Evolutionary conservation across 2,329 filamentous ascomycete genomes (phyloP), one percentile per base, ranked within the genome.

Genomic region (Monosporascus sp.): DNA sequence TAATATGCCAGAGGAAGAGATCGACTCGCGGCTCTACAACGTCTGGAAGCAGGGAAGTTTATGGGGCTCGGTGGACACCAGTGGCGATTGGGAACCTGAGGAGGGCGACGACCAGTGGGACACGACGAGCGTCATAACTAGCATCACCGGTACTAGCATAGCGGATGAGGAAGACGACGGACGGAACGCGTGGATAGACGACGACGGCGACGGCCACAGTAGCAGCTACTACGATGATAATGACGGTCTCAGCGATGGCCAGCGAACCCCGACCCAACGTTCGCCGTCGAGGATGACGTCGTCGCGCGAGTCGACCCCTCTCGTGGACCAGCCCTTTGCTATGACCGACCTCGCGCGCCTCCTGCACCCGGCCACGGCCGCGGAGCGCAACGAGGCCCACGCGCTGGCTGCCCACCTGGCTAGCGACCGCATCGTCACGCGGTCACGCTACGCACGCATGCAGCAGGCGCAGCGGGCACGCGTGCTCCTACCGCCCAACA

Each of bases 11-110:
- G 88, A 94, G 61, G 79, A 81, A 28, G 81, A 82, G 40, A 75
- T 97, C 2, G 87, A 93, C 58, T 78, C 80, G 2, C 86, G 84
- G 54, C 74, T 97, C 2, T 97, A 97, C 68, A 77, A 78, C 31
- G 94, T 92, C 82, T 97, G 91, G 88, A 84, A 88, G 50, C 77
- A 79, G 51, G 91, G 90, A 20, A 91, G 89, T 7, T 89, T 89
- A 74, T 97, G 91, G 85, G 92, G 93, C 1, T 85, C 86, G 17
- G 78, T 86, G 35, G 93, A 97, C 67, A 78, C 78, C 5, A 96
- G 89, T 64, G 89, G 88, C 28, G 88, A 93, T 57, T 97, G 92
- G 68, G 69, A 76, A 35, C 86, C 86, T 1, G 65, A 70, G 7
- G 69, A 75, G 11, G 67, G 74, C 5, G 78, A 82, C 3, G 76